phyloP scores from a whole-genome alignment of 768 basidiomycete species.

The Calocybe gangraenosa region DNA sequence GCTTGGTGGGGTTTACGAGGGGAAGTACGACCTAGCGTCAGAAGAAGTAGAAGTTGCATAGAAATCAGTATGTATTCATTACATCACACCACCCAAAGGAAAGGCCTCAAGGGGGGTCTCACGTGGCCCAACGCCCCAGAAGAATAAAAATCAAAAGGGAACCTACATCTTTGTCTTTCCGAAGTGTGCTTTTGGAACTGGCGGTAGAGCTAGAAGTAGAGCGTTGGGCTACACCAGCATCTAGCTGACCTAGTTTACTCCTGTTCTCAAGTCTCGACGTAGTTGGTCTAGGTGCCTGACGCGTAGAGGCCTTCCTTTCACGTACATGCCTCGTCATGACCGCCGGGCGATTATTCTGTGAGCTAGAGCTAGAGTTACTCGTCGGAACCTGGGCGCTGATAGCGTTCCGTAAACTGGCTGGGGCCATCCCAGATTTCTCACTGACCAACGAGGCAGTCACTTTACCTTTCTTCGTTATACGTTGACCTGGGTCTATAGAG shows the following conservation, averaged over 20 bases:
- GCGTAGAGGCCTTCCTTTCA: background rate
- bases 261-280: background rate
- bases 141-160: slow-evolving; percentile 6
- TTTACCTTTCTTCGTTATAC: slow-evolving; percentile 14
- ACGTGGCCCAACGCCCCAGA: slow-evolving; percentile 9
- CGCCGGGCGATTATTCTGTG: background rate
- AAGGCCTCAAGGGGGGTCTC: background rate
- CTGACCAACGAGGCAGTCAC: background rate
- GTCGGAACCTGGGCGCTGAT: background rate
- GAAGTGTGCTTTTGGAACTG: background rate
- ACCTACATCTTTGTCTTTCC: slow-evolving; percentile 15
- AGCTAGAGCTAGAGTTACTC: slow-evolving; percentile 12
- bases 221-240: background rate
- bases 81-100: slow-evolving; percentile 1
- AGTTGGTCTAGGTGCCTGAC: slow-evolving; percentile 5
- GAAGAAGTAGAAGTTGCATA: background rate
- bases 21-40: slow-evolving; percentile 12
- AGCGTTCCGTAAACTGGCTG: background rate
- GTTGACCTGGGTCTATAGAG: slow-evolving; percentile 13
- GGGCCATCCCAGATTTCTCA: background rate
- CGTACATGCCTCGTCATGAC: background rate
- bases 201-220: slow-evolving; percentile 7
- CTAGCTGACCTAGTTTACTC: background rate
- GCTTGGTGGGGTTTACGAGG: slow-evolving; percentile 35
- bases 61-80: slow-evolving; percentile 8